Base-by-base conservation (phyloP, 495 filamentous ascomycete genomes). In the Neurospora sp. region DNA sequence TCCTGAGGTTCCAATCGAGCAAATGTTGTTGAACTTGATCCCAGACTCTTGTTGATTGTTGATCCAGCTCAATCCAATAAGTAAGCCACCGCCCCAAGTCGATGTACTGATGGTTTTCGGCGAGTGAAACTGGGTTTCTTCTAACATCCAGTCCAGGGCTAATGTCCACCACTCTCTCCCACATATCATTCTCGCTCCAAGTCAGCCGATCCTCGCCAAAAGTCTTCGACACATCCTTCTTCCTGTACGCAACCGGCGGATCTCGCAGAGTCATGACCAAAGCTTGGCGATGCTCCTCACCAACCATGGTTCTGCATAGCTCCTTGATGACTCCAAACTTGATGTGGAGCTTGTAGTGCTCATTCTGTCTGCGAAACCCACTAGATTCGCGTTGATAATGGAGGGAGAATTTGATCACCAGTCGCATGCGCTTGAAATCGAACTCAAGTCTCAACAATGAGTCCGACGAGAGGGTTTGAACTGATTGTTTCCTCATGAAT, bases 11-110 rank as follows among this genome's bases (percentile, higher is more conserved):
- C 80, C 92, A 92, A 77, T 97, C 94, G 3, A 78, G 80, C 6
- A 98, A 78, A 16, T 89, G 87, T 0, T 82, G 75, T 16, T 83
- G 80, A 53, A 93, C 82, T 1, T 76, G 38, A 8, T 75, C 48
- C 77, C 88, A 90, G 2, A 75, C 70, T 4, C 72, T 16, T 0
- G 73, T 53, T 16, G 75, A 73, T 7, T 79, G 73, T 27, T 77
- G 72, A 8, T 80, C 70, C 70, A 94, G 85, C 1, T 80, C 77
- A 17, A 93, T 78, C 61, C 85, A 82, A 76, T 92, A 92, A 4
- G 89, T 90, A 17, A 87, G 92, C 91, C 92, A 94, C 39, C 88
- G 86, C 37, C 94, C 94, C 70, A 96, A 88, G 81, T 98, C 92
- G 71, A 97, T 89, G 38, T 90, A 80, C 8, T 89, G 84, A 12